phyloP scores from a whole-genome alignment of 1,284 basidiomycete species.

The Cutaneotrichosporon daszewskae region DNA sequence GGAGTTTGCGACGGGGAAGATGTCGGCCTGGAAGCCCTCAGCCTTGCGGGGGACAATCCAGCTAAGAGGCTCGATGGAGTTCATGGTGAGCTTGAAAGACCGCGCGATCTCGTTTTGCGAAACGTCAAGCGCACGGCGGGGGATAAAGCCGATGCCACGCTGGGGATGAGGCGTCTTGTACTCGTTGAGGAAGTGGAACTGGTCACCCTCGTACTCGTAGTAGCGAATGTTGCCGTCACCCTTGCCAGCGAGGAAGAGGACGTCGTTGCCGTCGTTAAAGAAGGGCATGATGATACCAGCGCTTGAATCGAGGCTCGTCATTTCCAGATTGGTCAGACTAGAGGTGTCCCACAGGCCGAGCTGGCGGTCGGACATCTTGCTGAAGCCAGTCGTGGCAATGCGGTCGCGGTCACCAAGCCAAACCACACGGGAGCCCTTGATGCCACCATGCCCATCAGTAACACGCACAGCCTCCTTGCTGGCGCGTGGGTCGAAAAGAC shows the following conservation, averaged over 20 bases:
- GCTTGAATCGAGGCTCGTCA: constrained; percentile 72
- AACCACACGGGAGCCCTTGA: constrained; percentile 83
- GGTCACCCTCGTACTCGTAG: constrained; percentile 89
- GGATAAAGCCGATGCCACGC: constrained; percentile 93
- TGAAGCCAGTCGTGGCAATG: constrained; percentile 90
- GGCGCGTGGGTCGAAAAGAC: constrained; percentile 80
- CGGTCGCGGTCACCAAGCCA: constrained; percentile 89
- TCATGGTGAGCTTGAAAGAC: constrained; percentile 80
- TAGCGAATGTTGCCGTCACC: constrained; percentile 90
- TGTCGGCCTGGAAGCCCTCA: constrained; percentile 52
- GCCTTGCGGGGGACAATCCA: constrained; percentile 87
- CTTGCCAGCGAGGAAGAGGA: constrained; percentile 77
- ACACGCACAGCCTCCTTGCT: constrained; percentile 73
- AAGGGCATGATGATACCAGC: constrained; percentile 95
- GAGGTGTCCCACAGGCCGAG: constrained; percentile 79
- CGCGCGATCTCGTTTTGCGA: constrained; percentile 91
- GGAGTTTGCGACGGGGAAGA: constrained; percentile 86
- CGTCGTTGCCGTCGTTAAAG: constrained; percentile 85
- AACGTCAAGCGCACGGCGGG: constrained; percentile 79
- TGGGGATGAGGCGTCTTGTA: constrained; percentile 63
- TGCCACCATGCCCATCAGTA: constrained; percentile 81
- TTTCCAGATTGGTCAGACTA: constrained; percentile 67
- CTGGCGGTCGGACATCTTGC: constrained; percentile 89
- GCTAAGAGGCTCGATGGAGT: constrained; percentile 75
- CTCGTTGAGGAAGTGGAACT: constrained; percentile 72